Evolutionary conservation across 169 alveolate genomes (phyloP).

Genomic region (Cryptosporidium sp.): DNA sequence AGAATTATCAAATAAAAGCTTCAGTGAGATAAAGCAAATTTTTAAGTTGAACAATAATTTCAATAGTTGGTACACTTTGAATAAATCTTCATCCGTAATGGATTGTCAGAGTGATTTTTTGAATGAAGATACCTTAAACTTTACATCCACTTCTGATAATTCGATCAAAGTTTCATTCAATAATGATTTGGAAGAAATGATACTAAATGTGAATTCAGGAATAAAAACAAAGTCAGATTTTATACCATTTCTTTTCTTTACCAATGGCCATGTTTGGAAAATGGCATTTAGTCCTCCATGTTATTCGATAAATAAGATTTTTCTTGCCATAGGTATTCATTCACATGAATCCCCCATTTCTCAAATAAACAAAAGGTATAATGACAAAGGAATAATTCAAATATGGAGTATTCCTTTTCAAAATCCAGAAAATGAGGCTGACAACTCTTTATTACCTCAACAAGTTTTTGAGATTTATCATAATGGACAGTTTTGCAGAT

Average conservation of each 20-base stretch:
- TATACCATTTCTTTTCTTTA: conserved; percentile 36
- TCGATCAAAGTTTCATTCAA: background rate
- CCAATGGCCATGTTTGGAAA: conserved; percentile 63
- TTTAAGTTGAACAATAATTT: conserved; percentile 6
- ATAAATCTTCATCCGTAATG: background rate
- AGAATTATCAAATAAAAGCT: background rate
- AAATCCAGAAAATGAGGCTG: background rate
- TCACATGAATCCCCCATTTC: conserved; percentile 32
- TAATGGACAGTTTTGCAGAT: conserved; percentile 54
- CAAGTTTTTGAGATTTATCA: conserved; percentile 16
- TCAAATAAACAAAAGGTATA: conserved; percentile 39
- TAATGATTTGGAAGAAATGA: conserved; percentile 1
- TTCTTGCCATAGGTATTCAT: conserved; percentile 42
- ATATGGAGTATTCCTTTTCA: conserved; percentile 56
- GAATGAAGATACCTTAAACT: background rate
- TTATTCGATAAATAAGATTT: background rate
- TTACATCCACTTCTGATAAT: background rate
- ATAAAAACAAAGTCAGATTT: conserved; percentile 5
- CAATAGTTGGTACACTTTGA: conserved; percentile 13
- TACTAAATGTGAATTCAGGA: background rate
- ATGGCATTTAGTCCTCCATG: conserved; percentile 73
- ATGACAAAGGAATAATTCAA: conserved; percentile 34
- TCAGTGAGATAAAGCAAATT: background rate
- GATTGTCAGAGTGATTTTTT: background rate
- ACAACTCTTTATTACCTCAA: background rate